Evolutionary conservation across 2,329 filamentous ascomycete species (phyloP).

Genomic region (Alternaria ventricosa): DNA sequence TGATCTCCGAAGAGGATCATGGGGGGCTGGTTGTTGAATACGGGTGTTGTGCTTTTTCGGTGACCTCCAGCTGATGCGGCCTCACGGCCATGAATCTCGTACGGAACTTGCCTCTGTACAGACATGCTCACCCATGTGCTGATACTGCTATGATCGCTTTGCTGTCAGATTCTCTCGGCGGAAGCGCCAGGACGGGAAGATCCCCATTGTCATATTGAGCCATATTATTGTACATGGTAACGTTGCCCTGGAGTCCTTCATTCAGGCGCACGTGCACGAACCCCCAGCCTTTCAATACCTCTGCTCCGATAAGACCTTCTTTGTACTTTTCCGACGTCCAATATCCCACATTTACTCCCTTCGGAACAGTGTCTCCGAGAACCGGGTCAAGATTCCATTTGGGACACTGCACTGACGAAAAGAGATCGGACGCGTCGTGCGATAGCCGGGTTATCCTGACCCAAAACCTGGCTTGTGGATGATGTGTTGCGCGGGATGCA

Average conservation of each 20-base stretch:
- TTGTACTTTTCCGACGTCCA: neutral
- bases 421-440: neutral
- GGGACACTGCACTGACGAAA: neutral
- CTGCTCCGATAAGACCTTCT: neutral
- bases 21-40: neutral
- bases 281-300: neutral
- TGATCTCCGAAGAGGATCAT: neutral
- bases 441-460: conserved; percentile 5
- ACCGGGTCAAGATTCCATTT: neutral
- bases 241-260: neutral
- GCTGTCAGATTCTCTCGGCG: neutral
- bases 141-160: neutral
- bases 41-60: neutral
- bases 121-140: neutral
- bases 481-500: conserved; percentile 2
- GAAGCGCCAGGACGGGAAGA: conserved; percentile 12
- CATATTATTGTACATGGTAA: conserved; percentile 1
- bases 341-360: neutral
- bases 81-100: neutral
- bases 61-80: neutral
- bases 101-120: neutral
- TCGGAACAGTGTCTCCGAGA: neutral
- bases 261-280: neutral
- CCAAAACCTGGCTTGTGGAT: conserved; percentile 2
- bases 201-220: neutral